Conservation (phyloP, 495 filamentous ascomycete species). For the Immersiella caudata region DNA sequence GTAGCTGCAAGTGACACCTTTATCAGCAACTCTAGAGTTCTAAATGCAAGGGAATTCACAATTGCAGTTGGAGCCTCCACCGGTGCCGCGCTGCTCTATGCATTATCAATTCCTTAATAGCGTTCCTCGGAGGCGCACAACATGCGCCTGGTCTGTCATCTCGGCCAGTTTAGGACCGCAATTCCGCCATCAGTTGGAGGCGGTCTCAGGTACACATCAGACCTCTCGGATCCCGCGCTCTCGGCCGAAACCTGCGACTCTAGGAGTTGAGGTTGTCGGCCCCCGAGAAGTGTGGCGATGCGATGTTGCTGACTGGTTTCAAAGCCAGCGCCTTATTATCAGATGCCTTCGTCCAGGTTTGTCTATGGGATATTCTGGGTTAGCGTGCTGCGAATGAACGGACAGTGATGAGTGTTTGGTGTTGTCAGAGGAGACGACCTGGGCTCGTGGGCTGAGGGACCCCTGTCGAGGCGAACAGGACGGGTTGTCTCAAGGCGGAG, state of each 20-base stretch:
- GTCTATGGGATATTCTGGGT: not conserved
- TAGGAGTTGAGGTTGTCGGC: not conserved
- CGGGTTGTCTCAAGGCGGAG: constrained; percentile 13
- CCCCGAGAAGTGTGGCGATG: not conserved
- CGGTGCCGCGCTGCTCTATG: not conserved
- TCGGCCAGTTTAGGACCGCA: constrained; percentile 5
- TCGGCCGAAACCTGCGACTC: constrained; percentile 15
- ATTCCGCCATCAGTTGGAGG: not conserved
- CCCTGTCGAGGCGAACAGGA: not conserved
- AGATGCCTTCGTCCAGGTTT: not conserved
- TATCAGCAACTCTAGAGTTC: no score
- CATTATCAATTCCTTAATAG: not conserved
- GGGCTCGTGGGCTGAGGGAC: not conserved
- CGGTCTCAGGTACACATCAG: constrained; percentile 16
- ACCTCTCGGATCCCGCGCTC: constrained; percentile 1
- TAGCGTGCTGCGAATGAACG: not conserved
- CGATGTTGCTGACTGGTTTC: not conserved
- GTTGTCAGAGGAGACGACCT: no score
- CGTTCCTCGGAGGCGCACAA: not conserved
- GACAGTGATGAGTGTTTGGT: no score
- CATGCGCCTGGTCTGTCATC: constrained; percentile 7
- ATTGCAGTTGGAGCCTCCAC: no score
- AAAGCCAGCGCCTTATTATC: not conserved
- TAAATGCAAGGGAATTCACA: no score
- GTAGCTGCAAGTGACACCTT: no score